These are phyloP conservation scores for Licmophora abbreviata DNA, from an alignment of 108 stramenopile genomes.

Conservation along the genomic window DNA sequence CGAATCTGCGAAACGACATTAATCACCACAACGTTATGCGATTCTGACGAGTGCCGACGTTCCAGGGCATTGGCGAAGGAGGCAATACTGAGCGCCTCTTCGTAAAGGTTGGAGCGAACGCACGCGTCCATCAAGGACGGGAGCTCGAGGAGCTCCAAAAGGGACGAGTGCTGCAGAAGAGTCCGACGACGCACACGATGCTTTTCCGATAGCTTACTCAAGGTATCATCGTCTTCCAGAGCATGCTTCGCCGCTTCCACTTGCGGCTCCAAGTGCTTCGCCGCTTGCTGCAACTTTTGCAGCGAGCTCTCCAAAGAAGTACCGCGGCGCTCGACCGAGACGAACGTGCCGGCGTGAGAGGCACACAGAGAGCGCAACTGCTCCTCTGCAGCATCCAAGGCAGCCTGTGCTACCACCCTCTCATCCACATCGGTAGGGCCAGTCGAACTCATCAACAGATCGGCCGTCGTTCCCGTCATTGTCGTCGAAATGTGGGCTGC, in stretches of 20 bases:
- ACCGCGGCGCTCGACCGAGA: constrained; percentile 74
- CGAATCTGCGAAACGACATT: constrained; percentile 75
- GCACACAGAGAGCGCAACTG: constrained; percentile 64
- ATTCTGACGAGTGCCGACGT: constrained; percentile 39
- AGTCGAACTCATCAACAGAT: too few species aligned
- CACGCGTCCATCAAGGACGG: constrained; percentile 87
- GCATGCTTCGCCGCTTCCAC: constrained; percentile 45
- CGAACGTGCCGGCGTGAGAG: constrained; percentile 74
- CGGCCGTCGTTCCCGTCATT: too few species aligned
- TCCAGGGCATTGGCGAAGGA: constrained; percentile 83
- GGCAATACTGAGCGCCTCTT: constrained; percentile 78
- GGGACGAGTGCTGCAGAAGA: constrained; percentile 72
- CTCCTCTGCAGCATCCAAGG: constrained; percentile 64
- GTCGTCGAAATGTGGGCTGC: too few species aligned
- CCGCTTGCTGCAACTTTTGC: constrained; percentile 28
- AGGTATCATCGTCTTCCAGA: constrained; percentile 41
- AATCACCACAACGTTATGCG: constrained; percentile 32
- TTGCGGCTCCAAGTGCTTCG: constrained; percentile 23
- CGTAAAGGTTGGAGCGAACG: constrained; percentile 74
- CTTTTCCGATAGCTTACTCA: constrained; percentile 71
- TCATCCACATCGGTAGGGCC: too few species aligned
- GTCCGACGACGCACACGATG: constrained; percentile 75
- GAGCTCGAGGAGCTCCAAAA: constrained; percentile 75
- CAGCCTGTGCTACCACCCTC: constrained; percentile 57
- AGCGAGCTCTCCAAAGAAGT: constrained; percentile 45